A percentile compares a stretch with the other conserved stretches of the same genome.
These are phyloP conservation scores for Sodiomyces alkalinus DNA, from an alignment of 2,329 filamentous ascomycete genomes.

Conservation along the genomic window DNA sequence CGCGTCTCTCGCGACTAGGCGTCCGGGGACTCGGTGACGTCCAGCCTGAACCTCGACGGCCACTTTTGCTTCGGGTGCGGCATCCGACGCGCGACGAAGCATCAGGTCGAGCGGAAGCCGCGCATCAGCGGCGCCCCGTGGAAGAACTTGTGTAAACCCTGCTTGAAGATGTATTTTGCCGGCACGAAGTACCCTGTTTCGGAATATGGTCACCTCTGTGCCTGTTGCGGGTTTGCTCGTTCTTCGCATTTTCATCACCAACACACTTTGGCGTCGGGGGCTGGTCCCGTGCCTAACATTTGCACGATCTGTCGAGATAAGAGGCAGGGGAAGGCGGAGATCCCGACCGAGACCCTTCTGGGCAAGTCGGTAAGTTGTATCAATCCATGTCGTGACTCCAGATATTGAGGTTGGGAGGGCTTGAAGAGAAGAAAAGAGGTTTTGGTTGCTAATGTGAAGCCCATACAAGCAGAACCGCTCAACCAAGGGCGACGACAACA, in stretches of 20 bases:
- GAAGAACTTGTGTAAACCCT: constrained; percentile 7
- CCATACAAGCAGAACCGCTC: too few relatives aligned
- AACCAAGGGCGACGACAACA: too few relatives aligned
- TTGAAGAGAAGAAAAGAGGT: too few relatives aligned
- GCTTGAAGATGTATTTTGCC: constrained; percentile 4
- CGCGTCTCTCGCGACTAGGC: constrained; percentile 1
- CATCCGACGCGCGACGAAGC: constrained; percentile 6
- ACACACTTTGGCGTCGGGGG: constrained; percentile 13
- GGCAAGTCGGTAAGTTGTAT: constrained; percentile 1
- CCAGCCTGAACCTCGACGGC: constrained; percentile 5
- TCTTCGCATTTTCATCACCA: constrained; percentile 19
- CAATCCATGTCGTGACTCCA: not conserved
- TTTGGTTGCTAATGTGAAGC: too few relatives aligned
- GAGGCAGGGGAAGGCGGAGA: constrained; percentile 1
- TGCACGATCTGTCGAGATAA: constrained; percentile 18
- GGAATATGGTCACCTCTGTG: constrained; percentile 13
- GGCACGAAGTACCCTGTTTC: not conserved
- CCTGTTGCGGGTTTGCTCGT: constrained; percentile 18
- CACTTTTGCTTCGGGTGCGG: constrained; percentile 8
- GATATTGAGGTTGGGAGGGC: too few relatives aligned
- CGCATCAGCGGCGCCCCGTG: constrained; percentile 3
- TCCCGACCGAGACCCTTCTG: constrained; percentile 4
- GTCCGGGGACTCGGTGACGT: constrained; percentile 3
- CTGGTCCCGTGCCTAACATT: constrained; percentile 16
- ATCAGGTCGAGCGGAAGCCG: constrained; percentile 5